phyloP scores from a whole-genome alignment of 192 early-diverging fungal species.

The Coemansia reversa region DNA sequence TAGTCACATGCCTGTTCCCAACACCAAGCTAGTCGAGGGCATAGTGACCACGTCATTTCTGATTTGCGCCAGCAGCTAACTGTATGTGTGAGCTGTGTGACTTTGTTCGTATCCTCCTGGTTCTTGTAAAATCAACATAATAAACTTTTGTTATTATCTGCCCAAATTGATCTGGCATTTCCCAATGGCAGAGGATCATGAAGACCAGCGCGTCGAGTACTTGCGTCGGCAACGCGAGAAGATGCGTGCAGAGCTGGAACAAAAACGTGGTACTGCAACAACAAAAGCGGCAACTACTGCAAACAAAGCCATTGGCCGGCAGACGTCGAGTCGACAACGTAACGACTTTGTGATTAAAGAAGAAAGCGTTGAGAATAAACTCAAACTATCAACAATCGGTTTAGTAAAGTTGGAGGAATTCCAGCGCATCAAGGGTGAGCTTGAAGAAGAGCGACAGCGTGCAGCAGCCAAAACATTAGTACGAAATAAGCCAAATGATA shows the following conservation, averaged over 20 bases:
- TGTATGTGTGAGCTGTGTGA: no score
- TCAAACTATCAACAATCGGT: conserved; percentile 88
- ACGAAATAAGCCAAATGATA: background rate
- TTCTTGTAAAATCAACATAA: background rate
- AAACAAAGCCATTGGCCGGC: background rate
- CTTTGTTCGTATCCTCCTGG: background rate
- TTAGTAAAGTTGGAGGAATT: conserved; percentile 88
- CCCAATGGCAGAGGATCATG: background rate
- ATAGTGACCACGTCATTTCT: background rate
- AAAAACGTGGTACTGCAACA: conserved; percentile 7
- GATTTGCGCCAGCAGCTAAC: background rate
- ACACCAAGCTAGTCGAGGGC: background rate
- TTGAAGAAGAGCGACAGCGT: conserved; percentile 79
- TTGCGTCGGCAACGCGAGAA: conserved; percentile 8
- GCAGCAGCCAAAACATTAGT: conserved; percentile 65
- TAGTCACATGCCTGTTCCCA: conserved; percentile 1
- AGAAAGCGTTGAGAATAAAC: conserved; percentile 74
- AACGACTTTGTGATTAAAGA: conserved; percentile 80
- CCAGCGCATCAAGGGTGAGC: conserved; percentile 74
- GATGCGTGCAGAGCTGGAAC: background rate
- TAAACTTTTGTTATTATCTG: no score
- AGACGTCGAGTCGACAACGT: background rate
- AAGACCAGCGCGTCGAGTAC: background rate
- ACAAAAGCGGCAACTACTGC: background rate
- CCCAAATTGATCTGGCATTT: no score